Conservation (phyloP, 495 filamentous ascomycete genomes). For the Hypoxylon crocopeplum region DNA sequence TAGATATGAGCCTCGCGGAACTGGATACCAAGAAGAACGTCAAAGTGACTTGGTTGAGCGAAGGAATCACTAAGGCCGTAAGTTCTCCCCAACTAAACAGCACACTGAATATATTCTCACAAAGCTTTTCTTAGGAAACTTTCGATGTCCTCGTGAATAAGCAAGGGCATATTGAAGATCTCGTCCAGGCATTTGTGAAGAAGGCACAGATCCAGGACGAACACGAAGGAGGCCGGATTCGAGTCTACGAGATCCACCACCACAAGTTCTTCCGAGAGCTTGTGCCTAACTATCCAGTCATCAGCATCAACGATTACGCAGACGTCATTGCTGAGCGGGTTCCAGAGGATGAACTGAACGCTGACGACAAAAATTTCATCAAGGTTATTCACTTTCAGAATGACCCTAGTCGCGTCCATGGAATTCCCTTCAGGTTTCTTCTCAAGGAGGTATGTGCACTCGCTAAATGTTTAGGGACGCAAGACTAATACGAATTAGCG, state of each 20-base stretch:
- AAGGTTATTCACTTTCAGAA: constrained; percentile 90
- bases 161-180: constrained; percentile 76
- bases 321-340: constrained; percentile 79
- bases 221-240: constrained; percentile 63
- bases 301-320: constrained; percentile 84
- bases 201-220: constrained; percentile 82
- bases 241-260: constrained; percentile 78
- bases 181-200: constrained; percentile 74
- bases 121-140: constrained; percentile 60
- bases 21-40: constrained; percentile 87
- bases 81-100: constrained; percentile 27
- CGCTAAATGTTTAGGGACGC: no score
- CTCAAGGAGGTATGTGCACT: constrained; percentile 75
- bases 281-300: constrained; percentile 65
- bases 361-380: constrained; percentile 66
- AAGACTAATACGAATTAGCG: constrained; percentile 58
- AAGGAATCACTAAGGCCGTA: constrained; percentile 91
- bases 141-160: constrained; percentile 85
- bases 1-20: constrained; percentile 93
- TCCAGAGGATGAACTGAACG: constrained; percentile 76
- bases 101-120: constrained; percentile 7
- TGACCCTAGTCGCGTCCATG: constrained; percentile 75
- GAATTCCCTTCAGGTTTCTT: constrained; percentile 90
- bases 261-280: constrained; percentile 84
- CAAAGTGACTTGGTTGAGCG: constrained; percentile 82